A percentile compares a stretch with the other conserved stretches of the same genome.
Conservation (phyloP, 345 rosid species). For the Eucalyptus regnans region DNA sequence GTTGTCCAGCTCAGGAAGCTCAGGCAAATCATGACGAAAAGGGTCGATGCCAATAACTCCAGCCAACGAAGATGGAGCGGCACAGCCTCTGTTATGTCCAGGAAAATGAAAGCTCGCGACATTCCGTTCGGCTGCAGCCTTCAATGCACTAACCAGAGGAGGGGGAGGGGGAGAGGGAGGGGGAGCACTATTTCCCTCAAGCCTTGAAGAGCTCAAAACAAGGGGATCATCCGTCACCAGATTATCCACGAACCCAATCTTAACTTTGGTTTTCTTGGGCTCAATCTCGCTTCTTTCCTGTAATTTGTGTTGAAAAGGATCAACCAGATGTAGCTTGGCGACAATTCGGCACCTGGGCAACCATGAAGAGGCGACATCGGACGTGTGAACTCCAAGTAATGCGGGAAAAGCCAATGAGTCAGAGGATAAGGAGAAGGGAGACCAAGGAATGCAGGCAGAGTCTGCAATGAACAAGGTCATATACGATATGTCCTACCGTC, state of each 20-base stretch:
- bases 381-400: neutral
- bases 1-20: conserved; percentile 51
- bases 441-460: neutral
- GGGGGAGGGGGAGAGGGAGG: conserved; percentile 1
- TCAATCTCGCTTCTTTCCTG: conserved; percentile 3
- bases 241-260: neutral
- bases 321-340: neutral
- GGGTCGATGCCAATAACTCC: conserved; percentile 36
- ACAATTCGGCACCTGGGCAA: neutral
- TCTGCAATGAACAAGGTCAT: neutral
- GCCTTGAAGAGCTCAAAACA: neutral
- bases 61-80: conserved; percentile 36
- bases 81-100: conserved; percentile 58
- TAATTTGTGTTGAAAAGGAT: neutral
- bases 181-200: neutral
- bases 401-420: neutral
- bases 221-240: neutral
- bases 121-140: conserved; percentile 28
- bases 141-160: conserved; percentile 40
- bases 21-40: conserved; percentile 44
- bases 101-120: conserved; percentile 56
- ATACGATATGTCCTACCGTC: neutral
- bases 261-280: conserved; percentile 4
- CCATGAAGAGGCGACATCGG: neutral
- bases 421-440: neutral